Conservation (phyloP, 306 rosid genomes). For the Fragaria vesca region DNA sequence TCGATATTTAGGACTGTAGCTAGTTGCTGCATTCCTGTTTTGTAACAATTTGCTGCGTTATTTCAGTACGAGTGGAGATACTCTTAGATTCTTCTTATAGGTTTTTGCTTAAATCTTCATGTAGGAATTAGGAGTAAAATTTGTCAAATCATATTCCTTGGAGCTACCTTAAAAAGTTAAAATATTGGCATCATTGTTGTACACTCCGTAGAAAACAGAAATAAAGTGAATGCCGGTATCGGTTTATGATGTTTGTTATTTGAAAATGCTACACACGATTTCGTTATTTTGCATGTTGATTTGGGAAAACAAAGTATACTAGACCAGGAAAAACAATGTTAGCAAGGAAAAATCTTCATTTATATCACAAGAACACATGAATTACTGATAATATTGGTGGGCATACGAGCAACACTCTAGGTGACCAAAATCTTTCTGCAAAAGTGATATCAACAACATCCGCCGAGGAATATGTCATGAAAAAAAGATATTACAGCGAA, state of each 20-base stretch:
- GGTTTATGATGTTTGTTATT: not conserved
- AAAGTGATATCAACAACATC: no score
- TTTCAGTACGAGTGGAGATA: constrained; percentile 13
- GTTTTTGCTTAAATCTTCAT: constrained; percentile 9
- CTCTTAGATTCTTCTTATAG: constrained; percentile 17
- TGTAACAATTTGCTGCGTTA: not conserved
- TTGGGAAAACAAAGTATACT: not conserved
- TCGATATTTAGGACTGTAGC: constrained; percentile 17
- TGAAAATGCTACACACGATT: not conserved
- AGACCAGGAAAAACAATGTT: not conserved
- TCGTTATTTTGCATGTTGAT: not conserved
- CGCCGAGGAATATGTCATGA: no score
- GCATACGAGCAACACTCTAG: no score
- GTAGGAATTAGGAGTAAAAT: not conserved
- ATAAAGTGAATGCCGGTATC: no score
- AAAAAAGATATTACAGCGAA: no score
- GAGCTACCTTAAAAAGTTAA: not conserved
- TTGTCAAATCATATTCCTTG: not conserved
- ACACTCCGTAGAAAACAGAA: not conserved
- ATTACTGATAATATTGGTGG: no score
- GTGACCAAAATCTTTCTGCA: no score
- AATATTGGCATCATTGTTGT: not conserved
- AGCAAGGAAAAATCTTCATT: not conserved
- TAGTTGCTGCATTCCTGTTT: constrained; percentile 18
- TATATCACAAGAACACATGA: no score